Base-by-base conservation (phyloP, 176 grass and related monocot genomes). In the Avena insularis region DNA sequence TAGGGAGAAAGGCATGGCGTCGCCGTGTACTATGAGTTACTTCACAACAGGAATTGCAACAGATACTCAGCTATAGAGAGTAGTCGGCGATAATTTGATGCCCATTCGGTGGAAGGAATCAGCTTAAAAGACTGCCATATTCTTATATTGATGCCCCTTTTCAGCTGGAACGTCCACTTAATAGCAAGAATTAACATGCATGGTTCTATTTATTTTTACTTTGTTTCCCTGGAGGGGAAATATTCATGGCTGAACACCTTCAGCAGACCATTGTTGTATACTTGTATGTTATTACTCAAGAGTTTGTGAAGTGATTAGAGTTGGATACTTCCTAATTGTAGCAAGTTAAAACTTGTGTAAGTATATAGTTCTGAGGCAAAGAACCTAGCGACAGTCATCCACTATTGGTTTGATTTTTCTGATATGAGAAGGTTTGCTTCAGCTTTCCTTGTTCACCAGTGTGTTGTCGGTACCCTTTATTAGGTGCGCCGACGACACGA, bases 211-310 rank as follows among this genome's bases (percentile, higher is more conserved):
- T 35, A 14, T 86, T 79, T 74, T 61, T 79, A 83, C 64, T 58
- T 87, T 59, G 79, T 75, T 10, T 65, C 89, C 84, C 55, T 79
- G 45, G 54, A 87, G 36, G 85, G 69, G 63, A 71, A 79, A 80
- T 91, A 90, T 90, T 74, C 59, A 54, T 90, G 64, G 84, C 89
- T 80, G 66, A 84, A 65, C 49, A 68, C 49, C 17, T 50, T 87
- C 69, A 84, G 76, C 59, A 75, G 66, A 75, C 51, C 40, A 14
- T 80, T 80, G 85, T 84, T 87, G 89, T 91, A 91, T 91, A 87
- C 60, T 87, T 81, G 50, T 78, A 64, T 80, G 75, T 59, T 75
- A 75, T 73, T 73, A 83, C 63, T 64, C 78, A 47, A 79, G 49
- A 73, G 80, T n/a, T 36, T 83, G 65, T 87, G 75, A 77, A 84